phyloP scores from a whole-genome alignment of 345 rosid species.

The Reutealis trisperma region DNA sequence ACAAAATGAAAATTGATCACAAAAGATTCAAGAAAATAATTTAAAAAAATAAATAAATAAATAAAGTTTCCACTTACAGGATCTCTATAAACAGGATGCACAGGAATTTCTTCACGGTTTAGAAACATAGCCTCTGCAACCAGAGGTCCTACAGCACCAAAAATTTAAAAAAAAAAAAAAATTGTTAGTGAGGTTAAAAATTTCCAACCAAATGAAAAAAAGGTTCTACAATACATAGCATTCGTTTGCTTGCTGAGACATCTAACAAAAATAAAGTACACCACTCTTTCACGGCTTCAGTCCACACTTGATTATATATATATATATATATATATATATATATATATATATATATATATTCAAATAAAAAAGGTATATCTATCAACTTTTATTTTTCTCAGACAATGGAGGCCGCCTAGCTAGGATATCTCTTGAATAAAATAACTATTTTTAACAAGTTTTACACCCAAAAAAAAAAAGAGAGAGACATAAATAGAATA shows the following conservation, averaged over 20 bases:
- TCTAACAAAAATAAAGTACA: background rate
- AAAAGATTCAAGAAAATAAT: background rate
- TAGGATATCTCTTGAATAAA: background rate
- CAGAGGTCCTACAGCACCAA: constrained; percentile 68
- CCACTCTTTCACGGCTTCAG: background rate
- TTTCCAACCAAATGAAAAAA: background rate
- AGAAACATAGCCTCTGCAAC: constrained; percentile 97
- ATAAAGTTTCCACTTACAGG: constrained; percentile 52
- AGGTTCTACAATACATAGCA: background rate
- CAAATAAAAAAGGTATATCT: background rate
- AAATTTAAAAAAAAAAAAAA: constrained; percentile 1
- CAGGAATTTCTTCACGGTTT: constrained; percentile 82
- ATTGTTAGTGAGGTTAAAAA: background rate
- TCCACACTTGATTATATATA: background rate
- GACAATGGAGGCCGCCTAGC: background rate
- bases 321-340: no score
- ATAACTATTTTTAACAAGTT: no score
- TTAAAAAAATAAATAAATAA: no score
- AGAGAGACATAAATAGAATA: no score
- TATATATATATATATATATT: no score
- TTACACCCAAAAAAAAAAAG: background rate
- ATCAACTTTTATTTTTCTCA: background rate
- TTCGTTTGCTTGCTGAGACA: background rate
- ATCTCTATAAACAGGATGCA: constrained; percentile 83
- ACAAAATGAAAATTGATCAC: background rate